Conservation (phyloP, 257 asterid genomes). For the Euphrasia confusa region DNA sequence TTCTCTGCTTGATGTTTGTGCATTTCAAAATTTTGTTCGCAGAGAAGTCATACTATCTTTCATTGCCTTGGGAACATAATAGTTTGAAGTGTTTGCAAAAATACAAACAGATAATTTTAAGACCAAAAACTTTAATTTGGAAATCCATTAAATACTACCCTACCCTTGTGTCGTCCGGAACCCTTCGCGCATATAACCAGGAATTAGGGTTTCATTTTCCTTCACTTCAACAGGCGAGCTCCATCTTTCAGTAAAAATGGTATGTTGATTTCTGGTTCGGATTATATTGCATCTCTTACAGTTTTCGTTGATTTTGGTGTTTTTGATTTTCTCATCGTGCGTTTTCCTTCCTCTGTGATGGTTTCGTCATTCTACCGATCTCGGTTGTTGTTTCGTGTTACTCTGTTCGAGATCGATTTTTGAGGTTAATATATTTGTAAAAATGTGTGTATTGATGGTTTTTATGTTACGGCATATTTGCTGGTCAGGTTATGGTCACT, state of each 20-base stretch:
- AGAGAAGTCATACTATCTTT: no score
- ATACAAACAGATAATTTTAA: not conserved
- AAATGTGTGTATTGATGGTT: not conserved
- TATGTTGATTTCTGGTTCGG: constrained; percentile 6
- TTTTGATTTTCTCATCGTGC: not conserved
- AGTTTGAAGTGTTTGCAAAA: no score
- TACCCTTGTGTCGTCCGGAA: constrained; percentile 8
- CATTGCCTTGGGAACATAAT: no score
- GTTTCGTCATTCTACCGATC: not conserved
- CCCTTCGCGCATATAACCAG: constrained; percentile 15
- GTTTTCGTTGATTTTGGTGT: not conserved
- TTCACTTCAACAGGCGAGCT: constrained; percentile 18
- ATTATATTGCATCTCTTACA: not conserved
- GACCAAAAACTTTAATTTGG: not conserved
- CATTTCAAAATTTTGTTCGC: no score
- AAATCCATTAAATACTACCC: not conserved
- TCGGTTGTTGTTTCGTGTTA: not conserved
- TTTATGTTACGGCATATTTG: not conserved
- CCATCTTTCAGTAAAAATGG: constrained; percentile 31
- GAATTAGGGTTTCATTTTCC: constrained; percentile 23
- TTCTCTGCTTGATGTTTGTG: no score
- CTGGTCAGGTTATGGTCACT: not conserved
- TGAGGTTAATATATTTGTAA: not conserved
- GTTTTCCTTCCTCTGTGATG: not conserved
- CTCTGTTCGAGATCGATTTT: constrained; percentile 5